A percentile compares a stretch with the other conserved stretches of the same genome.
These are phyloP conservation scores for Daldinia childiae DNA, from an alignment of 495 filamentous ascomycete genomes.

Conservation along the genomic window DNA sequence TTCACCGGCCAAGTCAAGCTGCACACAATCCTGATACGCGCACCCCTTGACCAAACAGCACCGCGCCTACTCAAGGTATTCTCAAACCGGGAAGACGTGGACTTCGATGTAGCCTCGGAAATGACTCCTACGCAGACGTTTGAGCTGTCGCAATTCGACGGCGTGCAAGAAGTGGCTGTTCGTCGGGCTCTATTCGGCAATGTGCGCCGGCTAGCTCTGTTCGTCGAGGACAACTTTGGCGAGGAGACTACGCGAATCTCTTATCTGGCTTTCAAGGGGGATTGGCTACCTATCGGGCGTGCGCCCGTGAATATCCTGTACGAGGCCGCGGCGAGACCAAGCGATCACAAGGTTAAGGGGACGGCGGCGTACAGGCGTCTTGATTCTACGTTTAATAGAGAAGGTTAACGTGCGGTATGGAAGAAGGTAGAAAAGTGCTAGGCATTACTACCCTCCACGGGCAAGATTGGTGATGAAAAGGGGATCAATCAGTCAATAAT, in stretches of 20 bases:
- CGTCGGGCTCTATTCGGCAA: conserved; percentile 89
- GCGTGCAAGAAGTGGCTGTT: conserved; percentile 81
- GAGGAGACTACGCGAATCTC: conserved; percentile 80
- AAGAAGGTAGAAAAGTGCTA: no score
- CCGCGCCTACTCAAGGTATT: conserved; percentile 85
- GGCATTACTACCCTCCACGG: no score
- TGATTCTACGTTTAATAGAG: conserved; percentile 57
- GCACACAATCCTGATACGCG: conserved; percentile 85
- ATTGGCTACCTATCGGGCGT: conserved; percentile 84
- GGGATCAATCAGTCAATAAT: background rate
- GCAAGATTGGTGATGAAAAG: background rate
- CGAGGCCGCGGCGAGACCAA: conserved; percentile 91
- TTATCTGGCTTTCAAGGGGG: conserved; percentile 92
- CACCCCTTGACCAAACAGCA: conserved; percentile 72
- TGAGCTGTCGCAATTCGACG: conserved; percentile 50
- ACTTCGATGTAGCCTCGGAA: conserved; percentile 80
- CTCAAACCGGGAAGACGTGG: conserved; percentile 84
- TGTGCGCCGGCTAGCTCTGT: conserved; percentile 78
- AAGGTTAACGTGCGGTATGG: conserved; percentile 5
- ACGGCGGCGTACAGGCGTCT: conserved; percentile 52
- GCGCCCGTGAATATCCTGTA: conserved; percentile 89
- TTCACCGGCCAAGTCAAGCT: conserved; percentile 95
- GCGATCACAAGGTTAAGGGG: conserved; percentile 73
- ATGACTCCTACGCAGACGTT: conserved; percentile 74
- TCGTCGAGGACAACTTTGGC: conserved; percentile 79